A percentile compares a stretch with the other conserved stretches of the same genome.
phyloP scores from a whole-genome alignment of 768 basidiomycete genomes.

The Phlegmacium glaucopus region DNA sequence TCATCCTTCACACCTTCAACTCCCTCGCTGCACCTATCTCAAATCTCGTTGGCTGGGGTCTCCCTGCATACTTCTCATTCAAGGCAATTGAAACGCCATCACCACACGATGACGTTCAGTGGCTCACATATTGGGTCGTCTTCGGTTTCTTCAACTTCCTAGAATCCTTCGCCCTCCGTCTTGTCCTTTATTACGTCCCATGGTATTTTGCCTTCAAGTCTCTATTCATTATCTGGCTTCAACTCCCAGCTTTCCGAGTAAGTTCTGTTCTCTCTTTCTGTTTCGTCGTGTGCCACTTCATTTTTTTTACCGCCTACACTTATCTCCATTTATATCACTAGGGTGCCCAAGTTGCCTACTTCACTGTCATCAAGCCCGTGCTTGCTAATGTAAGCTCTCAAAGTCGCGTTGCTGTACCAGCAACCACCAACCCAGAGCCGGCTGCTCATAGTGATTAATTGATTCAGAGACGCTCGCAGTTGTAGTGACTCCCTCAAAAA shows the following conservation, averaged over 20 bases:
- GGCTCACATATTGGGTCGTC: constrained; percentile 97
- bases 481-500: neutral
- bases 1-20: constrained; percentile 81
- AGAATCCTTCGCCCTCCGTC: constrained; percentile 79
- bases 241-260: constrained; percentile 81
- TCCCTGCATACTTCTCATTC: constrained; percentile 95
- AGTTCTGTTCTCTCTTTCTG: constrained; percentile 30
- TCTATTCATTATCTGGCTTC: constrained; percentile 87
- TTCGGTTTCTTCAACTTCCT: constrained; percentile 93
- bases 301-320: constrained; percentile 12
- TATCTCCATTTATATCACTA: constrained; percentile 29
- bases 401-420: constrained; percentile 41
- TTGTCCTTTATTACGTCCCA: constrained; percentile 89
- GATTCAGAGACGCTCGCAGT: neutral
- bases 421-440: constrained; percentile 48
- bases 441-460: constrained; percentile 28
- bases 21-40: constrained; percentile 89
- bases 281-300: constrained; percentile 18
- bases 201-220: constrained; percentile 97
- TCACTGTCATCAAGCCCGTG: constrained; percentile 73
- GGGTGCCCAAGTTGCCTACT: constrained; percentile 87
- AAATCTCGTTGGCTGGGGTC: constrained; percentile 90
- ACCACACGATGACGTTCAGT: constrained; percentile 85
- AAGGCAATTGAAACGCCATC: constrained; percentile 89
- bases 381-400: constrained; percentile 58